Percentiles rank a stretch among this genome's conserved stretches.
phyloP scores from a whole-genome alignment of 2,329 filamentous ascomycete species.

The Ophiostoma australiae region DNA sequence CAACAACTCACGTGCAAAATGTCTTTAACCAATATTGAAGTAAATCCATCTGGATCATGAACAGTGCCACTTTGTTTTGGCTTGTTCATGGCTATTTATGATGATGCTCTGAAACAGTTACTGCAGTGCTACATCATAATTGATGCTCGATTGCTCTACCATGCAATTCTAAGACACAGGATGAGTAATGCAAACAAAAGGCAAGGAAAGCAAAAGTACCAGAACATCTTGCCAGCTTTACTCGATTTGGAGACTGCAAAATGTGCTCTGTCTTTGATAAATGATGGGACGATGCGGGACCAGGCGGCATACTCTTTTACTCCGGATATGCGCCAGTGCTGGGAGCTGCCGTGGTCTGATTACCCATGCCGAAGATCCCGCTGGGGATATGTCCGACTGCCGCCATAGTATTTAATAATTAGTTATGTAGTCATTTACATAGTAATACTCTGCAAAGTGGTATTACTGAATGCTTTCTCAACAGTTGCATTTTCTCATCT shows the following conservation, averaged over 20 bases:
- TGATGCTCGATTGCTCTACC: not conserved
- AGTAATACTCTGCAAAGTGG: not conserved
- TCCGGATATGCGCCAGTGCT: slow-evolving; percentile 5
- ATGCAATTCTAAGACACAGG: not conserved
- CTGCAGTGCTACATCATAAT: not conserved
- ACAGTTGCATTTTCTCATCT: not conserved
- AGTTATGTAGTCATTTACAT: not conserved
- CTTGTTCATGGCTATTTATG: not conserved
- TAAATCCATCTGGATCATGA: no score
- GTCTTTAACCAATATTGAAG: not conserved
- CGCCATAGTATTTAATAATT: not conserved
- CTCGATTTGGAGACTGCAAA: not conserved
- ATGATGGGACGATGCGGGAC: not conserved
- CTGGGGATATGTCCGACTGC: not conserved
- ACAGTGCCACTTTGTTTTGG: not conserved
- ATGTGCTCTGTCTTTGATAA: not conserved
- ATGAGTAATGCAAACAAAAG: not conserved
- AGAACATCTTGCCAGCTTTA: not conserved
- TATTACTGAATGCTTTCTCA: not conserved
- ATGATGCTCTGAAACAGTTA: not conserved
- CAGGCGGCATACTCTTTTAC: not conserved
- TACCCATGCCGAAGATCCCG: slow-evolving; percentile 17
- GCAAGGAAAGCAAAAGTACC: not conserved
- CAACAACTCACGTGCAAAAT: not conserved
- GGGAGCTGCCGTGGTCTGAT: slow-evolving; percentile 16